Conservation (phyloP, 2,329 filamentous ascomycete genomes). For the Zalaria sp. region DNA sequence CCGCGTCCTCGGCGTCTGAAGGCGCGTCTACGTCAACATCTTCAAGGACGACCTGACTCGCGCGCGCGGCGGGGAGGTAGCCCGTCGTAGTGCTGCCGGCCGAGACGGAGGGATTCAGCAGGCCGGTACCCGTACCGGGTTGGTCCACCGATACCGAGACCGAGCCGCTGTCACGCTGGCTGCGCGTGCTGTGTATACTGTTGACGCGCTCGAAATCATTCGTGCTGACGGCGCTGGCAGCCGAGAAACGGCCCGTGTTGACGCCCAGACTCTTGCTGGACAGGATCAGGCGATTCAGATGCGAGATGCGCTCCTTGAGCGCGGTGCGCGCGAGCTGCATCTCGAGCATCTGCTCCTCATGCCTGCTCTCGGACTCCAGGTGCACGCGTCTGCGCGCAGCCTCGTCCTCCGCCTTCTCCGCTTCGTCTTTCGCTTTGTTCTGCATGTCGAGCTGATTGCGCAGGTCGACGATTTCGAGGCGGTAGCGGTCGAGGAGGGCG, state of each 20-base stretch:
- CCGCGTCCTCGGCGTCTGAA: constrained; percentile 33
- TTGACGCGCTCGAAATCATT: constrained; percentile 2
- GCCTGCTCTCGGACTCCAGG: constrained; percentile 70
- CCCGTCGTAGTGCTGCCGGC: constrained; percentile 17
- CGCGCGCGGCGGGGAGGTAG: constrained; percentile 13
- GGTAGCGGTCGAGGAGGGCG: constrained; percentile 81
- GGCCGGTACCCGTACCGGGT: background rate
- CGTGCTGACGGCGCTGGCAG: constrained; percentile 25
- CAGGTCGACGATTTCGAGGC: constrained; percentile 80
- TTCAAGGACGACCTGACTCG: constrained; percentile 12
- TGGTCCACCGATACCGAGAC: background rate
- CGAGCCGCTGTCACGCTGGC: constrained; percentile 4
- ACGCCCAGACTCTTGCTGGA: constrained; percentile 94
- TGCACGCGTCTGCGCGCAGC: constrained; percentile 56
- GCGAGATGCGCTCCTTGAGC: constrained; percentile 92
- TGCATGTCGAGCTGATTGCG: constrained; percentile 71
- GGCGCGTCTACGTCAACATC: constrained; percentile 1
- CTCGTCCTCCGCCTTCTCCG: constrained; percentile 55
- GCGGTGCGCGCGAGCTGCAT: constrained; percentile 96
- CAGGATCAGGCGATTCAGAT: constrained; percentile 85
- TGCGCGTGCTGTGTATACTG: constrained; percentile 4
- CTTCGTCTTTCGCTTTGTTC: constrained; percentile 47
- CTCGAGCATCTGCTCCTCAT: constrained; percentile 95
- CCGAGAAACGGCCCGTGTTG: constrained; percentile 56
- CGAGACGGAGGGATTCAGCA: constrained; percentile 13